phyloP scores from a whole-genome alignment of 257 asterid species.

The Solanum sitiens region DNA sequence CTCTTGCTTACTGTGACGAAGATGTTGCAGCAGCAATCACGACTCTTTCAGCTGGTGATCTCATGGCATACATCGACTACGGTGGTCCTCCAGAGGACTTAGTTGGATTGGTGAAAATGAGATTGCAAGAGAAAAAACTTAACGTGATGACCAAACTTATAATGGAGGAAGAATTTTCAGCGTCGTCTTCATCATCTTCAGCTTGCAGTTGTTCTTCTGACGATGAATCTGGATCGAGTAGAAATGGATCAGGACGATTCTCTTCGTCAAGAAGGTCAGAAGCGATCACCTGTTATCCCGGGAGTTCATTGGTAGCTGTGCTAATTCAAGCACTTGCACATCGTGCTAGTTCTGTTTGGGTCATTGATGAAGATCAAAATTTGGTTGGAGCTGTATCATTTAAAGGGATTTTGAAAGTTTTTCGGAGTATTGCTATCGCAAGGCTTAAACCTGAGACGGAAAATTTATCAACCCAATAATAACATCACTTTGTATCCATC shows the following conservation, averaged over 20 bases:
- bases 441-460: constrained; percentile 7
- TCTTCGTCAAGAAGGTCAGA: constrained; percentile 47
- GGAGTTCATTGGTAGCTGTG: constrained; percentile 72
- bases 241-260: constrained; percentile 18
- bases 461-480: background rate
- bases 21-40: constrained; percentile 49
- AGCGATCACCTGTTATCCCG: constrained; percentile 50
- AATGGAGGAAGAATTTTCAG: constrained; percentile 30
- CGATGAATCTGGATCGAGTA: constrained; percentile 31
- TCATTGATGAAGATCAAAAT: constrained; percentile 51
- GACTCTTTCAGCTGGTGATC: constrained; percentile 62
- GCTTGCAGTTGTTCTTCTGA: constrained; percentile 59
- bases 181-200: constrained; percentile 10
- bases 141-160: constrained; percentile 33
- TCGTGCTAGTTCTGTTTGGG: constrained; percentile 68
- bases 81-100: constrained; percentile 62
- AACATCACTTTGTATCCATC: background rate
- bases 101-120: constrained; percentile 44
- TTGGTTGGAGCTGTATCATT: constrained; percentile 62
- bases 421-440: constrained; percentile 18
- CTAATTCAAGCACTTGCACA: constrained; percentile 74
- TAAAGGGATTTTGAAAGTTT: constrained; percentile 48
- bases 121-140: constrained; percentile 45
- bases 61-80: constrained; percentile 60
- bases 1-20: constrained; percentile 67